Evolutionary conservation across 371 early-diverging fungal species (phyloP).

Genomic region (Catenaria anguillulae): DNA sequence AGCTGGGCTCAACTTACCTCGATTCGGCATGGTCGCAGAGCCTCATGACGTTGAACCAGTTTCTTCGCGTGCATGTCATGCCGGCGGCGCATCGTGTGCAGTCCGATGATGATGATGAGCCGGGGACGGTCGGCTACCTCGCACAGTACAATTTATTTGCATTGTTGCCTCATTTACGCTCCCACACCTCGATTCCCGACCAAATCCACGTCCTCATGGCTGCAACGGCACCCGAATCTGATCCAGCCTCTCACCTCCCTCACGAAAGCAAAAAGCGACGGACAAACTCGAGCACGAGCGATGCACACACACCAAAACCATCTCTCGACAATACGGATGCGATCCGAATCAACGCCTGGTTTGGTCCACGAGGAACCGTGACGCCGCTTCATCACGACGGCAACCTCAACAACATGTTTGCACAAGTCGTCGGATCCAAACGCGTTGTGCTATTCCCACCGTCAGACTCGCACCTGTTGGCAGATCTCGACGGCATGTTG

Average conservation of each 20-base stretch:
- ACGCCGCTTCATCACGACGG: slow-evolving; percentile 82
- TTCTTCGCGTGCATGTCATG: slow-evolving; percentile 36
- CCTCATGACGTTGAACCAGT: slow-evolving; percentile 57
- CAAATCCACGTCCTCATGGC: slow-evolving; percentile 53
- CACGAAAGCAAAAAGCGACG: too few species aligned
- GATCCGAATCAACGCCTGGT: slow-evolving; percentile 63
- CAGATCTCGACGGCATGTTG: slow-evolving; percentile 27
- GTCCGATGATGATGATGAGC: too few species aligned
- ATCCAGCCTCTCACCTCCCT: too few species aligned
- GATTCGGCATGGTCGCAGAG: slow-evolving; percentile 62
- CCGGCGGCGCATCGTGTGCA: not conserved
- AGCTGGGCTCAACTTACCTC: slow-evolving; percentile 62
- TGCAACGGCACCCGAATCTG: slow-evolving; percentile 1
- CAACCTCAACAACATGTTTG: slow-evolving; percentile 57
- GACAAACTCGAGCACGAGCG: too few species aligned
- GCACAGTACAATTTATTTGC: slow-evolving; percentile 79
- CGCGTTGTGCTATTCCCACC: slow-evolving; percentile 59
- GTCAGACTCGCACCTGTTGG: slow-evolving; percentile 33
- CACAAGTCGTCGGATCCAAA: slow-evolving; percentile 75
- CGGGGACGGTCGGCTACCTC: slow-evolving; percentile 35
- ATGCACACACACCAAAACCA: too few species aligned
- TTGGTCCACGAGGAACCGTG: slow-evolving; percentile 70
- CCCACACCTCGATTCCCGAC: slow-evolving; percentile 62
- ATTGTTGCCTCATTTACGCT: slow-evolving; percentile 54
- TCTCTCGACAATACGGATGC: slow-evolving; percentile 25